Base-by-base conservation (phyloP, 1,139 yeast genomes). In the Magnusiomyces suaveolens region DNA sequence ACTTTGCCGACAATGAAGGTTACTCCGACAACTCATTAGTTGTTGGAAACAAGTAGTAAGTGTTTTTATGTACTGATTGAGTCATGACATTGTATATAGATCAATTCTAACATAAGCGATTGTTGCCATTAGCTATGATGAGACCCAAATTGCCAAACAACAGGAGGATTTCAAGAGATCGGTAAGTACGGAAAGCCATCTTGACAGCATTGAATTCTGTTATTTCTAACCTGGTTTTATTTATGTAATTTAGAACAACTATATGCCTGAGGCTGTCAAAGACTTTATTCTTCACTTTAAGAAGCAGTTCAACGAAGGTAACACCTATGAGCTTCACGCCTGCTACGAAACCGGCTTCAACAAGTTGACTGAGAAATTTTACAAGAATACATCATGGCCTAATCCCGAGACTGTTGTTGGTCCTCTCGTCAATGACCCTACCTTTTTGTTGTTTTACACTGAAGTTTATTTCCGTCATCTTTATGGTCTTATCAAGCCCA, bases 401-500 rank as follows among this genome's bases (percentile, higher is more conserved):
- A 71, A 72, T 23, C 78, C 80, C 43, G 66, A 67, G 48, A 61
- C 63, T 43, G 74, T 72, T 24, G 75, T 75, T 43, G 69, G 74
- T 10, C 72, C 75, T 23, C 60, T 76, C 41, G 79, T 76, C 48
- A 66, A 73, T 56, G 79, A 76, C 59, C 74, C 72, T 59, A 70
- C 69, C 24, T 76, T 76, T 60, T 63, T 75, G 56, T 71, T 74
- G 43, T 66, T 75, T 51, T 76, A 76, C 67, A 70, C 76, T 23
- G 79, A 76, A 63, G 72, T 75, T 51, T 75, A 75, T 66, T 75
- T 73, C 67, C 72, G 79, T 59, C 80, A 75, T 59, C 63, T 75
- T 52, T 75, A 75, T 58, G 75, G 78, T 50, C 69, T 70, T 52
- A 63, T 73, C 39, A 68, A 67, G 46, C 78, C 79, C 49, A 67